Evolutionary conservation across 768 basidiomycete genomes (phyloP).

Genomic region (Tricholoma terreum): DNA sequence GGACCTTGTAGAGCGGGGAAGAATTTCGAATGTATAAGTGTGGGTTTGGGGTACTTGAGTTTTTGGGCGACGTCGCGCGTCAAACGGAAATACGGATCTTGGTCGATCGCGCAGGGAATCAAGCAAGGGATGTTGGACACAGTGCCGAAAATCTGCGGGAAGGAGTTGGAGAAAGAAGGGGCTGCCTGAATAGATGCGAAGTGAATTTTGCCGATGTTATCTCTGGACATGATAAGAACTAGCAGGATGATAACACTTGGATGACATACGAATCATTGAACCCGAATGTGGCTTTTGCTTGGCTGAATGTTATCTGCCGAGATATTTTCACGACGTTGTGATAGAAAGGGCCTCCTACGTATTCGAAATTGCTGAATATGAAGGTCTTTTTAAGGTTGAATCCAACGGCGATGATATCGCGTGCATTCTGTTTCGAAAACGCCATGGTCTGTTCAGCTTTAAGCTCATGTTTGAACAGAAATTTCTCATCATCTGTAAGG

Average conservation of each 20-base stretch:
- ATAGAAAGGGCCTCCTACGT: slow-evolving; percentile 91
- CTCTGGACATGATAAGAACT: slow-evolving; percentile 44
- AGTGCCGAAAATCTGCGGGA: slow-evolving; percentile 53
- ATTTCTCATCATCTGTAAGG: slow-evolving; percentile 90
- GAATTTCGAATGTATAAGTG: slow-evolving; percentile 92
- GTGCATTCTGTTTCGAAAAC: slow-evolving; percentile 85
- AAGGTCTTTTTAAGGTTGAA: slow-evolving; percentile 92
- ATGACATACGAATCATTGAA: slow-evolving; percentile 90
- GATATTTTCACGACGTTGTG: slow-evolving; percentile 92
- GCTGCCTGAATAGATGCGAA: slow-evolving; percentile 95
- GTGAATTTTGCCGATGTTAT: slow-evolving; percentile 97
- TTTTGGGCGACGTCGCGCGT: slow-evolving; percentile 94
- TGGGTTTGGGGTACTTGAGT: slow-evolving; percentile 93
- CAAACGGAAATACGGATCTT: slow-evolving; percentile 95
- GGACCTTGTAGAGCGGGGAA: slow-evolving; percentile 98
- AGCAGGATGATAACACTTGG: neutral
- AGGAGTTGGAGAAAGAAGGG: slow-evolving; percentile 96
- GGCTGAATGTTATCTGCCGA: slow-evolving; percentile 87
- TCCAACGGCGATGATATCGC: slow-evolving; percentile 95
- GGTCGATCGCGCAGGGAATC: slow-evolving; percentile 79
- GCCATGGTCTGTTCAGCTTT: slow-evolving; percentile 83
- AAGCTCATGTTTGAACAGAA: slow-evolving; percentile 93
- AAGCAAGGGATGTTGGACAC: slow-evolving; percentile 5
- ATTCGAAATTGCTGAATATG: slow-evolving; percentile 92
- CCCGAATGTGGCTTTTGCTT: slow-evolving; percentile 94